Percentiles rank a stretch among this genome's conserved stretches.
Conservation (phyloP, 2,329 filamentous ascomycete species). For the Epichloe aotearoae region DNA sequence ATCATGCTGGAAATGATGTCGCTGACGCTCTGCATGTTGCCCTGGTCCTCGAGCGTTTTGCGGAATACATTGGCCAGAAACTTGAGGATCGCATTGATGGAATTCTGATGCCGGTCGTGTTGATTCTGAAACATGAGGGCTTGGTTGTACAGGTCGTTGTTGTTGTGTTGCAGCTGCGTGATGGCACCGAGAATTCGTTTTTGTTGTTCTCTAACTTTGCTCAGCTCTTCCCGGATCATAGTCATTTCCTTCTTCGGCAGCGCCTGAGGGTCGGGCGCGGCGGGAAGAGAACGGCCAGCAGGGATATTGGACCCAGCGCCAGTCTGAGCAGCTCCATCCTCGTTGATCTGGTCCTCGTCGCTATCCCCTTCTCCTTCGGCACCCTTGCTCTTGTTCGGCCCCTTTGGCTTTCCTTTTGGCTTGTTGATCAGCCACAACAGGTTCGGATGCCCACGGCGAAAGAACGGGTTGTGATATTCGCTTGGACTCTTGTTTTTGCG, state of each 20-base stretch:
- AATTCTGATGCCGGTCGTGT: conserved; percentile 94
- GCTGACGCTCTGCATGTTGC: conserved; percentile 60
- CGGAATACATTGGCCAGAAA: conserved; percentile 96
- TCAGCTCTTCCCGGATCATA: conserved; percentile 65
- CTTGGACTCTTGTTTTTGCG: conserved; percentile 95
- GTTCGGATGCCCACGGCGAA: conserved; percentile 84
- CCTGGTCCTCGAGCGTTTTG: conserved; percentile 68
- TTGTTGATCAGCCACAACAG: conserved; percentile 94
- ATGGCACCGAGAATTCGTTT: conserved; percentile 73
- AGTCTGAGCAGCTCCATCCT: conserved; percentile 28
- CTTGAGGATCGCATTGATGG: conserved; percentile 95
- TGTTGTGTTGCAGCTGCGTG: conserved; percentile 66
- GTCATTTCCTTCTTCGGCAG: conserved; percentile 61
- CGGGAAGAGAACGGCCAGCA: conserved; percentile 22
- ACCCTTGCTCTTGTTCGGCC: conserved; percentile 38
- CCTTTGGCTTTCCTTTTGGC: conserved; percentile 56
- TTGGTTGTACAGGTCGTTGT: conserved; percentile 77
- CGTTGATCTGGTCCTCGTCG: conserved; percentile 53
- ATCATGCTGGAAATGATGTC: conserved; percentile 74
- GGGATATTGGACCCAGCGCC: conserved; percentile 10
- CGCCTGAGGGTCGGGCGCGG: conserved; percentile 30
- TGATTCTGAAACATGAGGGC: conserved; percentile 80
- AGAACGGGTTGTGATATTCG: conserved; percentile 96
- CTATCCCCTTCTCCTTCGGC: conserved; percentile 24
- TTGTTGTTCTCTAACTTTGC: conserved; percentile 75